Conservation (phyloP, 2,329 filamentous ascomycete species). For the Fusarium lateritium region DNA sequence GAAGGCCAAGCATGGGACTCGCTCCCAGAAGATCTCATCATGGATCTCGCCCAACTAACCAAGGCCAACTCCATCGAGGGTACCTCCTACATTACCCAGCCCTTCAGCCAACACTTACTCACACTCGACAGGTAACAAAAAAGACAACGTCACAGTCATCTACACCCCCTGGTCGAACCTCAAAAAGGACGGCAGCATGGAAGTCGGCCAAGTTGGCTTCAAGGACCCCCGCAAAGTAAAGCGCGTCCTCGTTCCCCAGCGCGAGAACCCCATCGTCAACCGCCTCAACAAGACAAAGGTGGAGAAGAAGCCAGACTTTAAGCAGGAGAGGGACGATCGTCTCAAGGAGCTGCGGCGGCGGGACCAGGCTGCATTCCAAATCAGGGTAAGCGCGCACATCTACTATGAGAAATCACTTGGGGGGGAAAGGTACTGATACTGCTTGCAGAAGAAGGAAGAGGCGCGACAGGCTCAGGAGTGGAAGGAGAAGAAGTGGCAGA, state of each 20-base stretch:
- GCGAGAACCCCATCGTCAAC: conserved; percentile 94
- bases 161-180: conserved; percentile 99
- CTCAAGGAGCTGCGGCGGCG: conserved; percentile 78
- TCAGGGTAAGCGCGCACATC: conserved; percentile 66
- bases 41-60: conserved; percentile 95
- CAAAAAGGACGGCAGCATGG: conserved; percentile 96
- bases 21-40: conserved; percentile 81
- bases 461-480: conserved; percentile 81
- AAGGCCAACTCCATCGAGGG: conserved; percentile 99
- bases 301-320: conserved; percentile 88
- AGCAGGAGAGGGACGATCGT: conserved; percentile 84
- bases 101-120: neutral
- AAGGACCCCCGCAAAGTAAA: conserved; percentile 89
- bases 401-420: too few relatives aligned
- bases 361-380: conserved; percentile 75
- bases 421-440: neutral
- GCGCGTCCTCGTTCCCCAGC: conserved; percentile 81
- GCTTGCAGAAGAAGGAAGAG: conserved; percentile 80
- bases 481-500: conserved; percentile 92
- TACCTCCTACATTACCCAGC: conserved; percentile 48
- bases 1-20: conserved; percentile 87
- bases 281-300: conserved; percentile 97
- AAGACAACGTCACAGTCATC: conserved; percentile 95
- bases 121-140: conserved; percentile 84
- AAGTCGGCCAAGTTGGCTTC: conserved; percentile 93